Evolutionary conservation across 1,139 yeast species (phyloP), one percentile per base, ranked within the genome.

Genomic region (Kodamaea anthophila): DNA sequence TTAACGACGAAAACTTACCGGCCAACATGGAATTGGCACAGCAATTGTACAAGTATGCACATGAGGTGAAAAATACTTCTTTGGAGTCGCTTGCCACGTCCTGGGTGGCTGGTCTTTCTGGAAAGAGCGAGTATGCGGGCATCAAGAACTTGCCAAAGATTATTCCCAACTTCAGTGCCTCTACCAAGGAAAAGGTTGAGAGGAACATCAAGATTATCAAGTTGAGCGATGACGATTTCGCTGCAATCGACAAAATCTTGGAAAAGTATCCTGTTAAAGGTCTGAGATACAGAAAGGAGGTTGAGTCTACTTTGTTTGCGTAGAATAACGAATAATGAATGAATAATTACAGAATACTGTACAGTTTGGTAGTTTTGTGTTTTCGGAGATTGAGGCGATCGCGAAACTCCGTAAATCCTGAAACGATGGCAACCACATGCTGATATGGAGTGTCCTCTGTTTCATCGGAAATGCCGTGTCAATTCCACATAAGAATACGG

Each of bases 131-230:
- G 26, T 58, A 43, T 33, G 37, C 41, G 26, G 70, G 60, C 41
- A 61, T 46, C 28, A 50, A 46, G 44, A 62, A 52, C 26, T 71
- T 69, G 36, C 73, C 86, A 10, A 65, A 61, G 33, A 65, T 84
- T 29, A 54, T 86, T 25, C 94, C 95, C 23, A 82, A 85, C 49
- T 94, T 94, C 14, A 79, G 87, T 32, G 77, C 84, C 7, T 68
- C 86, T 5, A 70, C 77, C 15, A 57, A 59, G 7, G 65, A 54
- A 10, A 75, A 83, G 47, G 74, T 80, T 16, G 63, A 65, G 30
- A 80, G 73, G 46, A 84, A 83, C 55, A 60, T 67, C 5, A 42
- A 40, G 22, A 51, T 58, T 13, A 52, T 74, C 24, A 52, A 55
- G 9, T 59, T 84, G 36, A 47, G 74, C 8, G 72, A 65, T 18